Evolutionary conservation across 2,329 filamentous ascomycete genomes (phyloP).

Genomic region (Sodiomyces alkalinus): DNA sequence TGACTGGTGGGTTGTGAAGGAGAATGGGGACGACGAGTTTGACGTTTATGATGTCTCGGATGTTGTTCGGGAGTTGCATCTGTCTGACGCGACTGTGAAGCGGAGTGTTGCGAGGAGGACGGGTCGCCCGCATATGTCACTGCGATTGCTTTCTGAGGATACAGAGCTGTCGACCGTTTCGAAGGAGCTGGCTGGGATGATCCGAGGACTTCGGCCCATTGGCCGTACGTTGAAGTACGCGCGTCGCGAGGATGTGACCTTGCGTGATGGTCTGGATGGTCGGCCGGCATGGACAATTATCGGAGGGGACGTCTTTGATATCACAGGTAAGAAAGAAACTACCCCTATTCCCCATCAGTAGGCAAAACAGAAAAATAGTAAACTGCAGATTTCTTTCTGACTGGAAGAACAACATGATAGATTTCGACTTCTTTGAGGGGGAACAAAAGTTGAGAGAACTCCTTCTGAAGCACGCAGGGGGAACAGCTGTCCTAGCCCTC

Average conservation of each 20-base stretch:
- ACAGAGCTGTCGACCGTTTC: neutral
- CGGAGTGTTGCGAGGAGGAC: neutral
- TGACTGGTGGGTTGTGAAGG: neutral
- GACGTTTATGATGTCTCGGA: neutral
- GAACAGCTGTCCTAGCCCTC: neutral
- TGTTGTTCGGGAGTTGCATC: neutral
- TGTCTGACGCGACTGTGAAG: neutral
- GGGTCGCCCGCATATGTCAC: neutral
- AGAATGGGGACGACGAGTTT: neutral
- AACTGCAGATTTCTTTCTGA: no score
- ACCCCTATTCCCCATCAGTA: no score
- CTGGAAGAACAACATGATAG: neutral
- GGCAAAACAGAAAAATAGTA: no score
- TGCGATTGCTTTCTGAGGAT: neutral
- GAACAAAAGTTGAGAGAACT: neutral
- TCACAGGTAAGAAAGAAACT: neutral
- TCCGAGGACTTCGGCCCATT: neutral
- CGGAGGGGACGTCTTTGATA: neutral
- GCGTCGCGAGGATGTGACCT: neutral
- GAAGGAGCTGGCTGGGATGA: neutral
- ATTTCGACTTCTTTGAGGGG: neutral
- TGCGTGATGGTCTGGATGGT: neutral
- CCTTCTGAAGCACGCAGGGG: neutral
- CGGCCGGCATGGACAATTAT: neutral
- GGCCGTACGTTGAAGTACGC: slow-evolving; percentile 1